Percentiles rank a stretch among this genome's conserved stretches.
Conservation (phyloP, 306 rosid species). For the Comarum palustre region DNA sequence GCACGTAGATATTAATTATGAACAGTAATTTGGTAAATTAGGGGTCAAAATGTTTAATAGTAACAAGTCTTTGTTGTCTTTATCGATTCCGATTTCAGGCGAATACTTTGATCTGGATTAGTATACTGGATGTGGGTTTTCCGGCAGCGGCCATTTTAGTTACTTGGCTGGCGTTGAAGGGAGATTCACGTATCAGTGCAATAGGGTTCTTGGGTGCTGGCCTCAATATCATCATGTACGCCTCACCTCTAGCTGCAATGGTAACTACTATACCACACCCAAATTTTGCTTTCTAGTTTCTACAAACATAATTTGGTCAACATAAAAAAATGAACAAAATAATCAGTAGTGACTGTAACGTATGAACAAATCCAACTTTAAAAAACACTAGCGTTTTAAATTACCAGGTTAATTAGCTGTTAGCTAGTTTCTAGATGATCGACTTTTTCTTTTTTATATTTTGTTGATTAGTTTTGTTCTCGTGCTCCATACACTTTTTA, state of each 20-base stretch:
- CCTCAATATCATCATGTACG: constrained; percentile 56
- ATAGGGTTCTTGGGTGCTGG: constrained; percentile 52
- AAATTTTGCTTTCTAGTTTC: not conserved
- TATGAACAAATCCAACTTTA: not conserved
- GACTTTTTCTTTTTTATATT: not conserved
- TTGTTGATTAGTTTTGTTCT: not conserved
- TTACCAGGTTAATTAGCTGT: not conserved
- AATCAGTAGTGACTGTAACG: not conserved
- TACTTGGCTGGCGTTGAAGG: constrained; percentile 37
- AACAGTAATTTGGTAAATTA: not conserved
- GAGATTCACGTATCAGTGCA: constrained; percentile 39
- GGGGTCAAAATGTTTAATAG: not conserved
- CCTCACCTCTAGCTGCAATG: constrained; percentile 51
- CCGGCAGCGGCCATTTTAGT: constrained; percentile 28
- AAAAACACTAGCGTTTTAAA: not conserved
- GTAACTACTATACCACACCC: constrained; percentile 21
- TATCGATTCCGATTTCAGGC: constrained; percentile 26
- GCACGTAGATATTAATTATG: too few relatives aligned
- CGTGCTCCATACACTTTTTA: not conserved
- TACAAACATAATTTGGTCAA: not conserved
- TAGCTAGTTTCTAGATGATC: not conserved
- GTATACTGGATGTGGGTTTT: constrained; percentile 41
- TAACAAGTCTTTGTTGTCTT: not conserved
- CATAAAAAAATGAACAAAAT: not conserved
- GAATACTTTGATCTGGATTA: constrained; percentile 33